Evolutionary conservation across 2,329 filamentous ascomycete species (phyloP), one percentile per base, ranked within the genome.

Genomic region (Xylariomycetidae sp.): DNA sequence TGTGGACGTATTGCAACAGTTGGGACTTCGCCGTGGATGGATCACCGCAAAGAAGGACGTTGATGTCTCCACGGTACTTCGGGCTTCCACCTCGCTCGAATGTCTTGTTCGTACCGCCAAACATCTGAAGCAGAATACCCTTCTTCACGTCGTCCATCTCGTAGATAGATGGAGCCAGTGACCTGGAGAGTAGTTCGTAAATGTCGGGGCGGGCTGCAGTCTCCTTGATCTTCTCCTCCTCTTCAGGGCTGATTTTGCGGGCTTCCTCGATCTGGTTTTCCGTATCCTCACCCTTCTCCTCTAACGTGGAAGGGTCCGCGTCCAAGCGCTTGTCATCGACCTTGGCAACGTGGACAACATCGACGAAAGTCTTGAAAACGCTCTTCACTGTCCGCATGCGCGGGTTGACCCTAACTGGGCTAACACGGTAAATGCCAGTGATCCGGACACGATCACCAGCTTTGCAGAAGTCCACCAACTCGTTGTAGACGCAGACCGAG

Each of bases 141-240:
- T 98, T 98, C 71, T 98, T 98, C 29, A 96, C 88, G 52, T 98
- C 92, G 48, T 98, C 92, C 80, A 94, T 85, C 61, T 98, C 92
- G 64, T 93, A 95, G 52, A 98, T 83, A 39, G 89, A 95, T 10
- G 92, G 92, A 2, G 92, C 92, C 18, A 98, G 69, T 2, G 90
- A 96, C 23, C 90, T 79, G 13, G 92, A 76, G 4, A 98, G 76
- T 16, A 98, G 74, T 15, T 98, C 89, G 58, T 98, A 98, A 34
- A 98, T 80, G 58, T 98, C 92, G 2, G 81, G 70, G 33, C 92
- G 79, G 19, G 76, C 72, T 9, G 85, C 85, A 9, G 85, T 92
- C 38, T 75, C 79, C 51, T 76, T 83, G 56, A 98, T 98, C 65
- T 84, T 90, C 35, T 79, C 79, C 56, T 95, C 87, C 48, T 96